phyloP scores from a whole-genome alignment of 1,284 basidiomycete species.

The Stereum hirsutum region DNA sequence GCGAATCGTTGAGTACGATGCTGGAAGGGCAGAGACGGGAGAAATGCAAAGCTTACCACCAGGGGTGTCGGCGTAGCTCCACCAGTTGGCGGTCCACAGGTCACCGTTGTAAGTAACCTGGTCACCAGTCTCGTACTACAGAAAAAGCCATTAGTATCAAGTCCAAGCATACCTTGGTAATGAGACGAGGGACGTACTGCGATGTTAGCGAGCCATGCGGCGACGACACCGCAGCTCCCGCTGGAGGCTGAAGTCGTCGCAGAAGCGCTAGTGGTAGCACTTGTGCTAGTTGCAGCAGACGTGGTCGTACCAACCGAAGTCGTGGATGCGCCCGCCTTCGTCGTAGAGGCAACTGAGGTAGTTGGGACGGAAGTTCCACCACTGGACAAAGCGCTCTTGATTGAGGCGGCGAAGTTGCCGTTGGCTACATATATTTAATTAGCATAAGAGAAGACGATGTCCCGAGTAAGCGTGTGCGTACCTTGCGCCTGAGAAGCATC shows the following conservation, averaged over 20 bases:
- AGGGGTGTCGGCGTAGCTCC: constrained; percentile 37
- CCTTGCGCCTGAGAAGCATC: constrained; percentile 54
- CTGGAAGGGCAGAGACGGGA: background rate
- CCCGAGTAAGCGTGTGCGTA: constrained; percentile 14
- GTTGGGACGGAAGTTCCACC: constrained; percentile 19
- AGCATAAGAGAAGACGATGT: background rate
- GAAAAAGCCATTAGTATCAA: background rate
- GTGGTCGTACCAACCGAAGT: constrained; percentile 11
- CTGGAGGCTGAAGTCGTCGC: constrained; percentile 17
- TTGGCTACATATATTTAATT: constrained; percentile 33
- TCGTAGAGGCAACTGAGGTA: constrained; percentile 14
- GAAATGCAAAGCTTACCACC: constrained; percentile 23
- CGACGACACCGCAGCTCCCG: constrained; percentile 36
- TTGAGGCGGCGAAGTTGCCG: constrained; percentile 36
- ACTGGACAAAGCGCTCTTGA: constrained; percentile 39
- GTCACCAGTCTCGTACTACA: constrained; percentile 36
- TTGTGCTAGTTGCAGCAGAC: constrained; percentile 16
- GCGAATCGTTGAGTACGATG: constrained; percentile 1
- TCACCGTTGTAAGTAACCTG: constrained; percentile 34
- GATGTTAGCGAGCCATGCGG: constrained; percentile 33
- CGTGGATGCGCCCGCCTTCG: background rate
- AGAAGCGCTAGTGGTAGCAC: constrained; percentile 13
- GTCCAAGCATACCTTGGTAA: background rate
- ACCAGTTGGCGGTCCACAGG: constrained; percentile 52
- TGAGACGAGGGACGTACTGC: constrained; percentile 27